Conservation (phyloP, 371 early-diverging fungal genomes). For the Rhizomucor pusillus region DNA sequence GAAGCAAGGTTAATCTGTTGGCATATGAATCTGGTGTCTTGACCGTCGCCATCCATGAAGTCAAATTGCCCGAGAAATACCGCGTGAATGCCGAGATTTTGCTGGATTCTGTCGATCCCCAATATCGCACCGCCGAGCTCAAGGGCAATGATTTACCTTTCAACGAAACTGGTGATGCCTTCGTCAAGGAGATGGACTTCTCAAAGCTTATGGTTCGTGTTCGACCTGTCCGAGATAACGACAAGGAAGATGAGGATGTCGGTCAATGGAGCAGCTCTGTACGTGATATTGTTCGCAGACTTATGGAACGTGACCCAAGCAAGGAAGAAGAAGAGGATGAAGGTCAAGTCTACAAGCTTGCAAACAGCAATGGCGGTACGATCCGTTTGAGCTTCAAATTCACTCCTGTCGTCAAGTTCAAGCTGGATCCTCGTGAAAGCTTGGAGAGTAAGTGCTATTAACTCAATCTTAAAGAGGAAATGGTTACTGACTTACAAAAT, state of each 20-base stretch:
- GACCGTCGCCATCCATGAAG: constrained; percentile 35
- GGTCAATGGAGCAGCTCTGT: constrained; percentile 21
- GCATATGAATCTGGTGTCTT: constrained; percentile 50
- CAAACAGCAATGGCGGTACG: constrained; percentile 29
- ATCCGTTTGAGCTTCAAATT: constrained; percentile 37
- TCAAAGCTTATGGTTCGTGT: constrained; percentile 35
- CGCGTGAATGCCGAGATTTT: constrained; percentile 30
- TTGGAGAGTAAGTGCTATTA: constrained; percentile 34
- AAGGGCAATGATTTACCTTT: constrained; percentile 37
- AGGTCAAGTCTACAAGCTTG: constrained; percentile 24
- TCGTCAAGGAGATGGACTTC: constrained; percentile 52
- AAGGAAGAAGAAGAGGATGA: constrained; percentile 18
- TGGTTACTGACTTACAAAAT: not conserved
- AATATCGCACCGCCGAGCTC: constrained; percentile 35
- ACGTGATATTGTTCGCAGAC: constrained; percentile 31
- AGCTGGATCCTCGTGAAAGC: constrained; percentile 44
- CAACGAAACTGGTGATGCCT: constrained; percentile 43
- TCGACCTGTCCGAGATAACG: constrained; percentile 29
- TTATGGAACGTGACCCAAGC: constrained; percentile 15
- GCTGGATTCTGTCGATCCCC: constrained; percentile 43
- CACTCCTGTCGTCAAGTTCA: constrained; percentile 42
- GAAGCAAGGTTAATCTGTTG: constrained; percentile 26
- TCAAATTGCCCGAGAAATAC: constrained; percentile 20
- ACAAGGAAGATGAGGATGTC: constrained; percentile 31
- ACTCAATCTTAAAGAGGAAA: no score